phyloP scores from a whole-genome alignment of 345 rosid species.

The Salix dunnii region DNA sequence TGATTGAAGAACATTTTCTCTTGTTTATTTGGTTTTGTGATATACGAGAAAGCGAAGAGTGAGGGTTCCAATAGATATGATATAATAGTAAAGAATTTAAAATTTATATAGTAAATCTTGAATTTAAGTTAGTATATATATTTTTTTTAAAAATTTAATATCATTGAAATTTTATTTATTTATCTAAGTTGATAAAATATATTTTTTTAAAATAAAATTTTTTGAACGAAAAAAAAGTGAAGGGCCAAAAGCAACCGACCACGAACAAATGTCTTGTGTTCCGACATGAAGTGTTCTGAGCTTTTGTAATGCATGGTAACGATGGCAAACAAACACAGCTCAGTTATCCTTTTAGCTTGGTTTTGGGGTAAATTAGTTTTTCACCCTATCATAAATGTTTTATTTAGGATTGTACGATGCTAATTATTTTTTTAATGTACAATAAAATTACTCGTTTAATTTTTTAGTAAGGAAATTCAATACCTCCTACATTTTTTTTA shows the following conservation, averaged over 20 bases:
- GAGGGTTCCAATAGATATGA: too few relatives aligned
- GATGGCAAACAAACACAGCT: neutral
- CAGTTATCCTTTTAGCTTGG: neutral
- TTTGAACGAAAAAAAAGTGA: too few relatives aligned
- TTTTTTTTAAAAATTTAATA: too few relatives aligned
- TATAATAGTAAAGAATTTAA: too few relatives aligned
- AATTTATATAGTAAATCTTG: too few relatives aligned
- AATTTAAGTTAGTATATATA: too few relatives aligned
- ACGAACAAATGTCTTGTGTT: neutral
- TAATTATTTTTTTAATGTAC: neutral
- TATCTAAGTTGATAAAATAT: too few relatives aligned
- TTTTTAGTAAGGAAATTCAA: neutral
- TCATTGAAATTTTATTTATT: too few relatives aligned
- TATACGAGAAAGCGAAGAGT: too few relatives aligned
- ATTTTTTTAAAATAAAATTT: too few relatives aligned
- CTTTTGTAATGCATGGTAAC: neutral
- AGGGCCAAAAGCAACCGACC: neutral
- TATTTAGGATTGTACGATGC: neutral
- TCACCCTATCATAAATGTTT: neutral
- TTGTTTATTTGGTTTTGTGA: neutral
- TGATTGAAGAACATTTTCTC: conserved; percentile 31
- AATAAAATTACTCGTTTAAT: neutral
- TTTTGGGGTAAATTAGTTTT: neutral
- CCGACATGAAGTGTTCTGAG: neutral
- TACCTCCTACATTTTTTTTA: neutral